Evolutionary conservation across 495 filamentous ascomycete species (phyloP).

Genomic region (Hypomontagnella monticulosa): DNA sequence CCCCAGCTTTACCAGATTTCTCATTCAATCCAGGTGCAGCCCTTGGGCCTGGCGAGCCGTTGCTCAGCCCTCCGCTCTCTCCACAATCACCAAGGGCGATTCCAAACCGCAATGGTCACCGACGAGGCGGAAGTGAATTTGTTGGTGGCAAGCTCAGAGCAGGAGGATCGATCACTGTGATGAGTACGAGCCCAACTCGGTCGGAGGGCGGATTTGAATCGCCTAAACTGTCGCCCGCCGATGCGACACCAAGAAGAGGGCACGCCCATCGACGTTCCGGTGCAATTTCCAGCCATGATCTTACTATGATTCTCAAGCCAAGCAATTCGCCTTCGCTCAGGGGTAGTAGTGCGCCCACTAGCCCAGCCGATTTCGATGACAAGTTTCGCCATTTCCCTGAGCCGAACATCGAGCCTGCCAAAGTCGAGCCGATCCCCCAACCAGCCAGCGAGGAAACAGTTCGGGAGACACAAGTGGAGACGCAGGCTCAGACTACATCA

Average conservation of each 20-base stretch:
- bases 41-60: conserved; percentile 42
- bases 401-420: conserved; percentile 22
- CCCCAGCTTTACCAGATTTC: conserved; percentile 51
- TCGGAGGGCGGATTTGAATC: conserved; percentile 65
- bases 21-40: conserved; percentile 47
- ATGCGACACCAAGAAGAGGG: conserved; percentile 64
- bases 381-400: conserved; percentile 51
- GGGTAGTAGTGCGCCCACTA: conserved; percentile 72
- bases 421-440: conserved; percentile 5
- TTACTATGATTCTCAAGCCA: conserved; percentile 75
- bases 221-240: conserved; percentile 57
- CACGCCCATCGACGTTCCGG: conserved; percentile 89
- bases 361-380: conserved; percentile 64
- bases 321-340: conserved; percentile 57
- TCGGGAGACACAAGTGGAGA: conserved; percentile 34
- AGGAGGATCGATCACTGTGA: conserved; percentile 62
- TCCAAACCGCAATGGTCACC: conserved; percentile 65
- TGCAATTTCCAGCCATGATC: conserved; percentile 85
- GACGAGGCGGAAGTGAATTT: conserved; percentile 80
- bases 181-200: conserved; percentile 72
- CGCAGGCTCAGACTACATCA: conserved; percentile 27
- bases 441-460: conserved; percentile 8
- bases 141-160: conserved; percentile 75
- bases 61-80: conserved; percentile 55
- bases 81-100: conserved; percentile 55